A percentile compares a stretch with the other conserved stretches of the same genome.
Conservation (phyloP, 139 green algal species). For the Dunaliella primolecta region DNA sequence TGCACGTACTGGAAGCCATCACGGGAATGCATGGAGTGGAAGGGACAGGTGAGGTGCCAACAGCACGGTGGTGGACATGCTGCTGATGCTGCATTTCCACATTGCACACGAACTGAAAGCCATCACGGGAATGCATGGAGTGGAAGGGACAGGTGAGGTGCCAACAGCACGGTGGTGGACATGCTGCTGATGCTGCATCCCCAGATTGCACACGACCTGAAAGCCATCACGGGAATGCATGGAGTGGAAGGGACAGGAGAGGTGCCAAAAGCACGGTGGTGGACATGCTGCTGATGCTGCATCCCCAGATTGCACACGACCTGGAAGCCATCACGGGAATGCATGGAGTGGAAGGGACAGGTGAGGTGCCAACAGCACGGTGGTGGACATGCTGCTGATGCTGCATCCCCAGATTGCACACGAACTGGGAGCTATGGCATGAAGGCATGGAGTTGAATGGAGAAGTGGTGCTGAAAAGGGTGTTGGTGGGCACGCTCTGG, state of each 20-base stretch:
- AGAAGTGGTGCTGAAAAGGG: no score
- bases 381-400: no score
- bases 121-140: slow-evolving; percentile 12
- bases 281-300: slow-evolving; percentile 39
- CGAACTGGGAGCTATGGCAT: no score
- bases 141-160: neutral
- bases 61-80: slow-evolving; percentile 42
- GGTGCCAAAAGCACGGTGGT: no score
- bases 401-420: no score
- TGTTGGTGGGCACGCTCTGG: no score
- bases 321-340: slow-evolving; percentile 21
- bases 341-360: slow-evolving; percentile 4
- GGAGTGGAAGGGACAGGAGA: slow-evolving; percentile 7
- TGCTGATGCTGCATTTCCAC: slow-evolving; percentile 44
- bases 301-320: slow-evolving; percentile 29
- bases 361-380: no score
- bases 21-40: slow-evolving; percentile 2
- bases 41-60: neutral
- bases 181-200: slow-evolving; percentile 38
- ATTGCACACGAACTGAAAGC: slow-evolving; percentile 20
- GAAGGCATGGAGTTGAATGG: slow-evolving; percentile 2
- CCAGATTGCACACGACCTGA: slow-evolving; percentile 34
- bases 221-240: slow-evolving; percentile 1
- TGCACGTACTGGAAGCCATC: slow-evolving; percentile 24
- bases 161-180: slow-evolving; percentile 46